Conservation (phyloP, 352 stramenopile genomes). For the Globisporangium acanthophoron region DNA sequence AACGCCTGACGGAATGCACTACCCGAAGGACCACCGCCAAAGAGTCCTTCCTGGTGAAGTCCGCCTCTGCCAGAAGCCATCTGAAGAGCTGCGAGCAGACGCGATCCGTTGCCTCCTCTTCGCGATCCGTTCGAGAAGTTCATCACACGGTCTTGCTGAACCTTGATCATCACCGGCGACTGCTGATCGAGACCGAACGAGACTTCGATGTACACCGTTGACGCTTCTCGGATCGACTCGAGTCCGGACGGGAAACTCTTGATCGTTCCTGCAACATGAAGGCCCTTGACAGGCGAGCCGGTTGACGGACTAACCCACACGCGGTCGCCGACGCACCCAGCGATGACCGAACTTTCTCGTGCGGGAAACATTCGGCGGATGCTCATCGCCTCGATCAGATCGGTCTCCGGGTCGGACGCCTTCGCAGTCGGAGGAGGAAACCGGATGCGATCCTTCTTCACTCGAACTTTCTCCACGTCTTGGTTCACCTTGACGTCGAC, state of each 20-base stretch:
- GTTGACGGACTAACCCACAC: slow-evolving; percentile 55
- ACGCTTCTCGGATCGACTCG: slow-evolving; percentile 38
- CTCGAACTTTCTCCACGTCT: slow-evolving; percentile 45
- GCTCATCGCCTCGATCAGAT: slow-evolving; percentile 64
- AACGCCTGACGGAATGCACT: slow-evolving; percentile 28
- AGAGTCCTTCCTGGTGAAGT: slow-evolving; percentile 11
- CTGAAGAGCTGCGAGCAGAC: slow-evolving; percentile 56
- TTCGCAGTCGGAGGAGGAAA: slow-evolving; percentile 29
- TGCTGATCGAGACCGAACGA: slow-evolving; percentile 33
- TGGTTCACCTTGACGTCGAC: slow-evolving; percentile 49
- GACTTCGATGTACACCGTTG: slow-evolving; percentile 46
- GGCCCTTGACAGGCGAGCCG: slow-evolving; percentile 20
- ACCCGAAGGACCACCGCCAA: slow-evolving; percentile 8
- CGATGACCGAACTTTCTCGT: slow-evolving; percentile 47
- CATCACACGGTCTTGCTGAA: slow-evolving; percentile 52
- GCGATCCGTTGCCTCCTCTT: slow-evolving; percentile 30
- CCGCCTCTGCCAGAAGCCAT: slow-evolving; percentile 20
- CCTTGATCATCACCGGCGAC: slow-evolving; percentile 32
- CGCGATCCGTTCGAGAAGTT: slow-evolving; percentile 41
- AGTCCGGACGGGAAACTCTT: slow-evolving; percentile 53
- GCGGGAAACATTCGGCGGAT: slow-evolving; percentile 60
- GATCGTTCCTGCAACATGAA: slow-evolving; percentile 55
- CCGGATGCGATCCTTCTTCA: slow-evolving; percentile 44
- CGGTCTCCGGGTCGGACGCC: not conserved
- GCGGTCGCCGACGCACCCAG: slow-evolving; percentile 48